Evolutionary conservation across 768 basidiomycete species (phyloP).

Genomic region (Asterophora lycoperdoides): DNA sequence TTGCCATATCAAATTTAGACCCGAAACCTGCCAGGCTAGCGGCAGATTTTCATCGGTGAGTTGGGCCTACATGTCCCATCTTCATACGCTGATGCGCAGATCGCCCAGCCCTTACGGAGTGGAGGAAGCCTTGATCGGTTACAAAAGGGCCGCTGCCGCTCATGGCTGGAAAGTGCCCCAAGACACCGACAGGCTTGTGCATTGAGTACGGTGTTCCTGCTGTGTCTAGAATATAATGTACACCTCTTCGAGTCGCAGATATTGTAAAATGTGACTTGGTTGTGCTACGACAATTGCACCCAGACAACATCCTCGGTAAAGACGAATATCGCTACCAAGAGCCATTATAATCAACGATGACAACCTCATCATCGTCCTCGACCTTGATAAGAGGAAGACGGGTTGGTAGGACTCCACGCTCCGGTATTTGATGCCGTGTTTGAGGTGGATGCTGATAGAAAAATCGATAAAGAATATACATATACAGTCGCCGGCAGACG

Average conservation of each 20-base stretch:
- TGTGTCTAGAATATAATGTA: too few relatives aligned
- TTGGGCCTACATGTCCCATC: constrained; percentile 1
- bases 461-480: not conserved
- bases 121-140: constrained; percentile 58
- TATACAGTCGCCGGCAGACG: not conserved
- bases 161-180: constrained; percentile 53
- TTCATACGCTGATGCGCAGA: not conserved
- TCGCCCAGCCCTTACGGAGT: constrained; percentile 41
- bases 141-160: constrained; percentile 56
- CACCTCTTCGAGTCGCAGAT: too few relatives aligned
- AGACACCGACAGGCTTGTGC: constrained; percentile 5
- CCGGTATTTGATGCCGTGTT: not conserved
- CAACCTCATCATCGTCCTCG: not conserved
- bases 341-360: not conserved
- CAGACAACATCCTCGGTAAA: too few relatives aligned
- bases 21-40: constrained; percentile 60
- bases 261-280: too few relatives aligned
- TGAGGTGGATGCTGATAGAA: not conserved
- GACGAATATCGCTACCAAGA: not conserved
- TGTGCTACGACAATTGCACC: not conserved
- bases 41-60: constrained; percentile 44
- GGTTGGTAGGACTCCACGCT: not conserved
- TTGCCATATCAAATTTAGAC: constrained; percentile 65
- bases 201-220: too few relatives aligned
- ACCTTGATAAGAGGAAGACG: not conserved